These are phyloP conservation scores for Pythium grandisporangium DNA, from an alignment of 352 stramenopile species.

Conservation along the genomic window DNA sequence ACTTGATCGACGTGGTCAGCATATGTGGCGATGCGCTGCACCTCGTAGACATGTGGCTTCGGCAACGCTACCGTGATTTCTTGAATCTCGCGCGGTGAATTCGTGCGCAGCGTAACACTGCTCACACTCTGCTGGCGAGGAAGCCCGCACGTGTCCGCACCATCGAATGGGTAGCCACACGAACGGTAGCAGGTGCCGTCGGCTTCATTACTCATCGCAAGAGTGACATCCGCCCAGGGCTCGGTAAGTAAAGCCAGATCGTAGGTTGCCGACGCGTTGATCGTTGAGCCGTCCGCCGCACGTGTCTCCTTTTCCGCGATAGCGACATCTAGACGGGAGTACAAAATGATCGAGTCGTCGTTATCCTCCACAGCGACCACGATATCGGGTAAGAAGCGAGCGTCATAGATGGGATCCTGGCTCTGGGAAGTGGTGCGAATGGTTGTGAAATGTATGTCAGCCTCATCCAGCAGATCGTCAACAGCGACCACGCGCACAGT, in stretches of 20 bases:
- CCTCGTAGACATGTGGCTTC: conserved; percentile 31
- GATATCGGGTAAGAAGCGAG: conserved; percentile 45
- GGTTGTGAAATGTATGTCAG: conserved; percentile 43
- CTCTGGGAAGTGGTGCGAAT: conserved; percentile 36
- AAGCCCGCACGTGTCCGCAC: conserved; percentile 32
- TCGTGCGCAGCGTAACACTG: conserved; percentile 33
- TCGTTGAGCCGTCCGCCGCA: not conserved
- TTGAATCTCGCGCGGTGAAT: conserved; percentile 60
- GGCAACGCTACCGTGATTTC: conserved; percentile 32
- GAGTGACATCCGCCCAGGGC: conserved; percentile 60
- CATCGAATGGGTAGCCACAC: conserved; percentile 62
- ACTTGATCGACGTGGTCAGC: conserved; percentile 52
- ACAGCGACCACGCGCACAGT: conserved; percentile 60
- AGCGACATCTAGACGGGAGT: conserved; percentile 30
- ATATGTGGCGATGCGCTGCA: conserved; percentile 55
- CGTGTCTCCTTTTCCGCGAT: conserved; percentile 42
- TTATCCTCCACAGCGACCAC: conserved; percentile 65
- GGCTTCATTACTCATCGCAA: conserved; percentile 70
- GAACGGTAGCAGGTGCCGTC: conserved; percentile 49
- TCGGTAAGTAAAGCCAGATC: conserved; percentile 39
- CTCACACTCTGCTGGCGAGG: conserved; percentile 64
- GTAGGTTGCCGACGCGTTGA: conserved; percentile 26
- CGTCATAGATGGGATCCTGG: conserved; percentile 45
- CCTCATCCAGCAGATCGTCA: conserved; percentile 62
- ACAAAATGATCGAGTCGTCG: conserved; percentile 31